Base-by-base conservation (phyloP, 257 asterid genomes). In the Plantago elongata region DNA sequence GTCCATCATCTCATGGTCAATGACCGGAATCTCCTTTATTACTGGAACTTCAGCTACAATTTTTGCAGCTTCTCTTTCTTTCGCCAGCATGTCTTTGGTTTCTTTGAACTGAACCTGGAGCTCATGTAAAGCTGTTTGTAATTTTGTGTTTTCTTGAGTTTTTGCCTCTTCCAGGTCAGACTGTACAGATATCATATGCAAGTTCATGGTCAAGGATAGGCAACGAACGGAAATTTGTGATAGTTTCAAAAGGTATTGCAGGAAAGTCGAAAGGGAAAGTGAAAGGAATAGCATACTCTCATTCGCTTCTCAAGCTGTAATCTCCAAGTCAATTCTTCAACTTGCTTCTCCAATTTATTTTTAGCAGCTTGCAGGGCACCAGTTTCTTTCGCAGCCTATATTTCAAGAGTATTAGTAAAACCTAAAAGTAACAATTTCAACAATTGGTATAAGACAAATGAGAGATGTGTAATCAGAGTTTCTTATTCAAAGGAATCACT, bases 281-380 rank as follows among this genome's bases (percentile, higher is more conserved):
- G 52, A 45, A 56, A 63, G 22, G 62, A 44, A 59, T 43, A 66
- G 69, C 87, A 67, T 70, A 93, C 99, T 73, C 97, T 83, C 92
- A 93, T 93, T 76, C 97, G 93, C 74, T 89, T 89, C 88, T 93
- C 99, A 56, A 93, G 87, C 81, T 93, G 97, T 62, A 93, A 65
- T 79, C 99, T 84, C 99, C 99, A 93, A 61, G 95, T 93, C 74
- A 93, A 71, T 71, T 93, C 99, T 77, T 93, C 99, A 72, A 93
- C 97, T 81, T 89, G 96, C 88, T 93, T 93, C 92, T 93, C 99
- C 68, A 93, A 79, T 73, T 93, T 93, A 75, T 87, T 93, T 83
- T 93, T 93, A 71, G 99, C 99, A 75, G 97, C 99, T 82, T 93
- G 96, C 51, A 93, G 90, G 70, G 99, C 99, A 69, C 97, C 99